A percentile compares a stretch with the other conserved stretches of the same genome.
Evolutionary conservation across 140 eudicot genomes (phyloP).

Genomic region (Oenanthe javanica): DNA sequence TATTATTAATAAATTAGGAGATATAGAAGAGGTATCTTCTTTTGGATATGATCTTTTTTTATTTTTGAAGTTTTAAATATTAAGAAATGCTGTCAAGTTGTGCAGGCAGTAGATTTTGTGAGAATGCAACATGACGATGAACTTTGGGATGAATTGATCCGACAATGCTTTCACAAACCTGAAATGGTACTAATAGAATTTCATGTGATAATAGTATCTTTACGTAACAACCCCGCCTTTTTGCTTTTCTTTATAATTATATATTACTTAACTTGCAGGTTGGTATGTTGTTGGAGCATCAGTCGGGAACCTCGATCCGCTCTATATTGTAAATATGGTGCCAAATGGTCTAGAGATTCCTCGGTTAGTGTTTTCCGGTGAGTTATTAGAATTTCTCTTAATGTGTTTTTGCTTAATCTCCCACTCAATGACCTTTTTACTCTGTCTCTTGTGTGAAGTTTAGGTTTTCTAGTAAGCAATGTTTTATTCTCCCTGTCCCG

Average conservation of each 20-base stretch:
- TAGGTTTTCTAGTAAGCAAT: not conserved
- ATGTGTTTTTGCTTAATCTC: not conserved
- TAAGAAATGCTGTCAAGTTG: conserved; percentile 10
- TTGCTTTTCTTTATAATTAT: conserved; percentile 4
- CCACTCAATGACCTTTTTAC: not conserved
- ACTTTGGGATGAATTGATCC: conserved; percentile 93
- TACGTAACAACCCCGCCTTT: not conserved
- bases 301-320: conserved; percentile 96
- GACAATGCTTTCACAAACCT: conserved; percentile 76
- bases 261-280: conserved; percentile 40
- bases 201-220: not conserved
- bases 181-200: conserved; percentile 65
- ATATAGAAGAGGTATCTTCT: conserved; percentile 69
- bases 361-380: conserved; percentile 46
- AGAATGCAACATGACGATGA: conserved; percentile 96
- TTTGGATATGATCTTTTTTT: not conserved
- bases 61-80: not conserved
- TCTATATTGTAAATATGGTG: conserved; percentile 79
- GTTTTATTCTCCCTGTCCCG: not conserved
- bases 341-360: conserved; percentile 97
- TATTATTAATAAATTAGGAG: conserved; percentile 75
- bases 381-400: not conserved
- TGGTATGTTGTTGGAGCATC: conserved; percentile 94
- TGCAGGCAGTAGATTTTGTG: conserved; percentile 92
- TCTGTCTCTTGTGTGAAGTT: not conserved